These are phyloP conservation scores for Trametes hirsuta DNA, from an alignment of 1,284 basidiomycete species.

Conservation along the genomic window DNA sequence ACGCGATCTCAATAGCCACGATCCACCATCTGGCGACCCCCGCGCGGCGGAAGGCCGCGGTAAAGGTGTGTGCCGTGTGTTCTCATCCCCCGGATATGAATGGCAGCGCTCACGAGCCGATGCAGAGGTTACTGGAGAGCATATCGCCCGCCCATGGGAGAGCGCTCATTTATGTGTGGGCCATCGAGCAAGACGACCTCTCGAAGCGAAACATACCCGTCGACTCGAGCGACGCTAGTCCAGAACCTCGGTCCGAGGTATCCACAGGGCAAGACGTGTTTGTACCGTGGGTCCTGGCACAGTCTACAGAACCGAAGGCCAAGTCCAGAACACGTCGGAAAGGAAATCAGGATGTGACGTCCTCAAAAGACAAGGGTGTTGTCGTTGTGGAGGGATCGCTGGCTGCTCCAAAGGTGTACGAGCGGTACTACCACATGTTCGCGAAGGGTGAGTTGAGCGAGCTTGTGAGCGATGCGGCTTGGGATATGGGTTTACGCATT, in stretches of 20 bases:
- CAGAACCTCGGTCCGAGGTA: background rate
- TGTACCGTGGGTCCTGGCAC: constrained; percentile 69
- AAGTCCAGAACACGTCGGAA: constrained; percentile 24
- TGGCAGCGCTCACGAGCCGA: background rate
- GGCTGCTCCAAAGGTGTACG: constrained; percentile 51
- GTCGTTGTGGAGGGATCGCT: constrained; percentile 21
- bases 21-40: constrained; percentile 91
- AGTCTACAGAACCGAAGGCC: constrained; percentile 27
- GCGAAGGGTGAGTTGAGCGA: constrained; percentile 72
- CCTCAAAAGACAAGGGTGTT: background rate
- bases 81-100: background rate
- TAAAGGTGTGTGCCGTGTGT: constrained; percentile 57
- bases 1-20: constrained; percentile 93
- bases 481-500: constrained; percentile 57
- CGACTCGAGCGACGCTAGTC: background rate
- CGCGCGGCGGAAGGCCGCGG: constrained; percentile 68
- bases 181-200: constrained; percentile 87
- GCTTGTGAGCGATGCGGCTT: constrained; percentile 67
- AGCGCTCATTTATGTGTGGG: constrained; percentile 98
- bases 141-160: constrained; percentile 72
- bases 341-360: constrained; percentile 25
- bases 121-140: constrained; percentile 65
- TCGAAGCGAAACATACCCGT: constrained; percentile 72
- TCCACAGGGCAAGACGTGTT: constrained; percentile 62
- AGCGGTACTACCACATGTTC: constrained; percentile 96